phyloP scores from a whole-genome alignment of 768 basidiomycete species.

The Udeniomyces megalosporus region DNA sequence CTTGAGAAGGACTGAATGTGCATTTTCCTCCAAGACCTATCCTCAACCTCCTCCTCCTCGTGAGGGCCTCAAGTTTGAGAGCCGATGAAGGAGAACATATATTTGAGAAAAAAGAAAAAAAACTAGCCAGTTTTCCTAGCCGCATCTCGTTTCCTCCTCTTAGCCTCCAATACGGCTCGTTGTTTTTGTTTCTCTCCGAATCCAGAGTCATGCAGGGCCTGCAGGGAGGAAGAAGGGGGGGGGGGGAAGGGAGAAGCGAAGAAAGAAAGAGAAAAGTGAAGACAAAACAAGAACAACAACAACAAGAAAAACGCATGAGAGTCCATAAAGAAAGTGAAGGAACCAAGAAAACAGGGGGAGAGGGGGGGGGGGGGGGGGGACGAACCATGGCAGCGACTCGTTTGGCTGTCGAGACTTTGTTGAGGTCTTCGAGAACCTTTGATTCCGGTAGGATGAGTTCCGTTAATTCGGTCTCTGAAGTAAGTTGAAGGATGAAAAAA shows the following conservation, averaged over 20 bases:
- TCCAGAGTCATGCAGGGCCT: conserved; percentile 59
- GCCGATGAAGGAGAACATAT: too few relatives aligned
- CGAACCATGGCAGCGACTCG: conserved; percentile 83
- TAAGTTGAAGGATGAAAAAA: not conserved
- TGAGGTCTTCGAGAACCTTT: conserved; percentile 66
- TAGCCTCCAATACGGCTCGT: conserved; percentile 5
- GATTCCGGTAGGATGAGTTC: conserved; percentile 64
- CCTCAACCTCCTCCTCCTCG: too few relatives aligned
- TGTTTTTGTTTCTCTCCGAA: conserved; percentile 82
- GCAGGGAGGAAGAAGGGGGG: not conserved
- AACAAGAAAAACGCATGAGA: not conserved
- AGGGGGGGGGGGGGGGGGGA: not conserved
- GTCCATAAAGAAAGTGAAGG: not conserved
- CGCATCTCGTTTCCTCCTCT: conserved; percentile 10
- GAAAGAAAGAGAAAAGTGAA: not conserved
- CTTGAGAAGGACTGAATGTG: too few relatives aligned
- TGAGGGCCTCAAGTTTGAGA: too few relatives aligned
- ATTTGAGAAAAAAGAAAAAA: too few relatives aligned
- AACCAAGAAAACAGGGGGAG: not conserved
- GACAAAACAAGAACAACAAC: conserved; percentile 36
- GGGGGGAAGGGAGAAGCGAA: not conserved
- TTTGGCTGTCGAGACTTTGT: conserved; percentile 80
- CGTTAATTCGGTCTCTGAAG: conserved; percentile 51
- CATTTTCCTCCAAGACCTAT: too few relatives aligned
- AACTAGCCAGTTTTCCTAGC: not conserved